These are phyloP conservation scores for Malus fusca DNA, from an alignment of 306 rosid species.

Conservation along the genomic window DNA sequence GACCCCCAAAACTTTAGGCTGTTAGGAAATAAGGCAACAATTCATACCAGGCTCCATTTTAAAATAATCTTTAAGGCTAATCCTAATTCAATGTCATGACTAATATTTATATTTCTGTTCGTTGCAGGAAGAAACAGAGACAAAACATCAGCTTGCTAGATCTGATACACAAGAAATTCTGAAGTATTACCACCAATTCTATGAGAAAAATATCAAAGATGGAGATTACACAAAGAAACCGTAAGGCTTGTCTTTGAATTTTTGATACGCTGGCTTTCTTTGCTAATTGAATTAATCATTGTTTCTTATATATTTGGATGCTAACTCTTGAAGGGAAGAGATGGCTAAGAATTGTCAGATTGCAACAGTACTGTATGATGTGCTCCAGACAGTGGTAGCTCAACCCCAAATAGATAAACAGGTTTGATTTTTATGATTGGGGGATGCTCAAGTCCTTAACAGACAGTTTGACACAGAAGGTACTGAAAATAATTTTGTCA, in stretches of 20 bases:
- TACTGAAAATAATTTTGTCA: slow-evolving; percentile 18
- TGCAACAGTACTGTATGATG: slow-evolving; percentile 74
- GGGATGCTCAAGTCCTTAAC: slow-evolving; percentile 8
- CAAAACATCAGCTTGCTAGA: slow-evolving; percentile 13
- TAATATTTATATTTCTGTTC: not conserved
- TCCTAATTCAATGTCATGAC: not conserved
- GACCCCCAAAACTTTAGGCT: not conserved
- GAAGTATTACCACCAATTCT: slow-evolving; percentile 52
- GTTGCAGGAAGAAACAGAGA: slow-evolving; percentile 57
- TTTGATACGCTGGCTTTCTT: slow-evolving; percentile 6
- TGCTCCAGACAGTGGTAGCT: slow-evolving; percentile 54
- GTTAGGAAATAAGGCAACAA: not conserved
- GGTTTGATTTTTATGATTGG: slow-evolving; percentile 39
- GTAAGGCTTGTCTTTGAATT: slow-evolving; percentile 54
- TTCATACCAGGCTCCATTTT: not conserved
- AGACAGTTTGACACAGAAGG: not conserved
- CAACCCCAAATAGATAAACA: slow-evolving; percentile 25
- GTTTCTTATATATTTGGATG: not conserved
- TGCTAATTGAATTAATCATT: slow-evolving; percentile 7
- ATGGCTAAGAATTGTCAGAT: slow-evolving; percentile 70
- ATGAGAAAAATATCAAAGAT: slow-evolving; percentile 43
- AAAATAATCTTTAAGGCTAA: not conserved
- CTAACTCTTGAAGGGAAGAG: slow-evolving; percentile 70
- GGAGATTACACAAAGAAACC: slow-evolving; percentile 64
- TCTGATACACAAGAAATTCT: slow-evolving; percentile 55